These are phyloP conservation scores for Buxus sempervirens DNA, from an alignment of 164 flowering plant species.

Conservation along the genomic window DNA sequence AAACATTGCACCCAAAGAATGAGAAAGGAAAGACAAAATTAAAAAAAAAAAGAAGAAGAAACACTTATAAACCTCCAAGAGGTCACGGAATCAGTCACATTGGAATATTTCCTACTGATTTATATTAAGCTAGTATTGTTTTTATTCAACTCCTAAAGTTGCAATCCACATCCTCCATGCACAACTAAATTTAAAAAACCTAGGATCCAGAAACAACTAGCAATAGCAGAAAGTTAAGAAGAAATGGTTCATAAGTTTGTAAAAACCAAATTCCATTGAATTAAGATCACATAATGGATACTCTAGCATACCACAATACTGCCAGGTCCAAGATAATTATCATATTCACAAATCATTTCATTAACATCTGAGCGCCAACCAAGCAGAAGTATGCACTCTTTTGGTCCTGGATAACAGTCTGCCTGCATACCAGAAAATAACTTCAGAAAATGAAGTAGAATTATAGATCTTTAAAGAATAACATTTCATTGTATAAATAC, in stretches of 20 bases:
- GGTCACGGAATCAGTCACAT: neutral
- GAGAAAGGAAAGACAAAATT: too few species aligned
- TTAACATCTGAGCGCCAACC: conserved; percentile 94
- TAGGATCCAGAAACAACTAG: neutral
- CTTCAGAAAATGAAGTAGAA: neutral
- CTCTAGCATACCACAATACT: conserved; percentile 65
- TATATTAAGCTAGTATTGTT: neutral
- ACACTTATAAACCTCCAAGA: neutral
- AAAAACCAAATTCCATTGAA: neutral
- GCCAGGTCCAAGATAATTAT: conserved; percentile 96
- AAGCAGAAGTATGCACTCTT: conserved; percentile 79
- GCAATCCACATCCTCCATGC: neutral
- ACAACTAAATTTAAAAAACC: neutral
- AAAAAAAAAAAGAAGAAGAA: too few species aligned
- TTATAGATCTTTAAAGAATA: neutral
- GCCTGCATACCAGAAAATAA: conserved; percentile 41
- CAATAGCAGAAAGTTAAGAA: neutral
- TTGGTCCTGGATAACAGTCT: conserved; percentile 70
- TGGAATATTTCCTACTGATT: neutral
- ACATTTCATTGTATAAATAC: too few species aligned
- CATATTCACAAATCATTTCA: conserved; percentile 93
- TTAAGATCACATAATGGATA: conserved; percentile 1
- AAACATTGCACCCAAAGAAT: too few species aligned
- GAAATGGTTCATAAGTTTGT: neutral
- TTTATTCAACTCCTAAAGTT: neutral